Conservation (phyloP, 139 green algal species). For the Haematococcus sp. region DNA sequence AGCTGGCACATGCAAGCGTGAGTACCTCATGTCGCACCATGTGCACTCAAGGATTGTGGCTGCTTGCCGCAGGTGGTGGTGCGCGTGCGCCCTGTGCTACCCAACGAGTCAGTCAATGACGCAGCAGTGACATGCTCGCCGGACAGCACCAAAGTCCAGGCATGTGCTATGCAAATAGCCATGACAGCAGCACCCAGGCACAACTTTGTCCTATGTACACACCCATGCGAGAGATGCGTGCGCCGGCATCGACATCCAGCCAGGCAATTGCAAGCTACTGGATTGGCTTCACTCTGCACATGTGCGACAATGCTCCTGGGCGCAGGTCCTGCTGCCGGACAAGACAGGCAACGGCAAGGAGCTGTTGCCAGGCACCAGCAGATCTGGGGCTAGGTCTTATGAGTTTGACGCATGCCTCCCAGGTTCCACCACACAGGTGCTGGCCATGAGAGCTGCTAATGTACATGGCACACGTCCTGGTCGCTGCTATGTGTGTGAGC, state of each 20-base stretch:
- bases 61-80: constrained; percentile 51
- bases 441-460: not conserved
- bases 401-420: constrained; percentile 60
- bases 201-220: no score
- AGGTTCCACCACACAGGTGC: constrained; percentile 51
- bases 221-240: no score
- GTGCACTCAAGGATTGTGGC: not conserved
- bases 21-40: no score
- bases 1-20: no score
- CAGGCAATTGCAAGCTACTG: no score
- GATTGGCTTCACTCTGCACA: no score
- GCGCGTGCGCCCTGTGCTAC: constrained; percentile 53
- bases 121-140: constrained; percentile 51
- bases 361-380: constrained; percentile 8
- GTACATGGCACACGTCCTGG: no score
- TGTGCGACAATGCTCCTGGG: no score
- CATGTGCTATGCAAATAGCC: no score
- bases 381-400: constrained; percentile 12
- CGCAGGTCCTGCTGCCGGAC: constrained; percentile 35
- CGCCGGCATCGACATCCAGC: no score
- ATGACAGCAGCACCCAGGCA: no score
- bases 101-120: constrained; percentile 40
- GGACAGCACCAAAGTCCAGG: constrained; percentile 47
- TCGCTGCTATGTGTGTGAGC: no score
- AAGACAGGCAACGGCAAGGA: constrained; percentile 11